Evolutionary conservation across 2,329 filamentous ascomycete genomes (phyloP), one percentile per base, ranked within the genome.

Genomic region (Neoascochyta sp.): DNA sequence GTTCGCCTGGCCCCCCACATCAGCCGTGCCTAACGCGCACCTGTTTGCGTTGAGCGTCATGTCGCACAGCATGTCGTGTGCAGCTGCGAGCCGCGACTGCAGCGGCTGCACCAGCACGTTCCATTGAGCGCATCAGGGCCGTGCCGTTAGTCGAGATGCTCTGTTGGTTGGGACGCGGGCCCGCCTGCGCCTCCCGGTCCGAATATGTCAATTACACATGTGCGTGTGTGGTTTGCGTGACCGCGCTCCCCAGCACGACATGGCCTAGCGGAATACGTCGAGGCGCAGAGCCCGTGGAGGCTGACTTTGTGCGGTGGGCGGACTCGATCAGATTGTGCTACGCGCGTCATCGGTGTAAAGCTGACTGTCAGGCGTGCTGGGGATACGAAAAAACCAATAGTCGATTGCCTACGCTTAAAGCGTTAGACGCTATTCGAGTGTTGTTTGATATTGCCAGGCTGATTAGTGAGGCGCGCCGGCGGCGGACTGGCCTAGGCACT

Each of bases 241-340:
- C 17, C 22, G 4, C 20, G 15, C 9, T 7, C 18, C 7, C 15
- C 24, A 19, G 24, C 23, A 17, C 24, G 16, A 27, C 24, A 9
- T 8, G 9, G 11, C 24, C 24, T 8, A 16, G 20, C 5, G 16
- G 12, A 7, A 4, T 8, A 17, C 17, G 13, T n/a, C 14, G 7
- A 16, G 12, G 17, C 16, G 9, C 13, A 11, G 26, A 27, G 27
- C 25, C 31, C 34, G 22, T 27, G 30, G 36, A 30, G 34, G 23
- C 17, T 27, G 29, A 35, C 17, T 17, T 30, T 30, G 16, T 27
- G 41, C 33, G 29, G 18, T 16, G 13, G 29, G 23, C 34, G 30
- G 33, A 36, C 32, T 19, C 21, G 36, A 42, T 47, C 33, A 42
- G 42, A 41, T 43, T 30, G 38, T 47, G 26, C 36, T 34, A 43